Evolutionary conservation across 306 rosid genomes (phyloP).

Genomic region (Mimosa pudica): DNA sequence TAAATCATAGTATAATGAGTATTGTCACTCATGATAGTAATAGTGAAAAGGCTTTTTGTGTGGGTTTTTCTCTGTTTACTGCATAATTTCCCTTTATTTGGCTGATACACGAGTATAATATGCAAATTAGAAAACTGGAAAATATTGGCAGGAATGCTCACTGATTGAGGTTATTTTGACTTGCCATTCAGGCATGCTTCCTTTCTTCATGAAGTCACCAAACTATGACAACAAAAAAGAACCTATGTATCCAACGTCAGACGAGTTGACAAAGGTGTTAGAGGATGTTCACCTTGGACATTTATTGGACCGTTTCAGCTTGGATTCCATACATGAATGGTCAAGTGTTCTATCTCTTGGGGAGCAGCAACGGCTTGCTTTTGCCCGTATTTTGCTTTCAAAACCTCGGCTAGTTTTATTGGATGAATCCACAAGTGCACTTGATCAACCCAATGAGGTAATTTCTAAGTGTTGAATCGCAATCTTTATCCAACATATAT

Average conservation of each 20-base stretch:
- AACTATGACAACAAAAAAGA: constrained; percentile 44
- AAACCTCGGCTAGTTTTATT: constrained; percentile 75
- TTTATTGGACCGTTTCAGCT: constrained; percentile 68
- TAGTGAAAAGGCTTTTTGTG: too few species aligned
- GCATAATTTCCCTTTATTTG: not conserved
- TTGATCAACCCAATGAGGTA: constrained; percentile 96
- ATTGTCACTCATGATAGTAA: too few species aligned
- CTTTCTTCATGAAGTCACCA: constrained; percentile 60
- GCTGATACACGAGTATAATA: not conserved
- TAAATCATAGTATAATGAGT: too few species aligned
- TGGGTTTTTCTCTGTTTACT: not conserved
- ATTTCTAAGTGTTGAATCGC: constrained; percentile 29
- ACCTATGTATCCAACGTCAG: constrained; percentile 58
- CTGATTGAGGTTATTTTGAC: constrained; percentile 31
- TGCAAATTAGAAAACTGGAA: not conserved
- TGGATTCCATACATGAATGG: constrained; percentile 85
- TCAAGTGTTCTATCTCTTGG: constrained; percentile 96
- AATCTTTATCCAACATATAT: constrained; percentile 1
- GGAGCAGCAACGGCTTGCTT: constrained; percentile 96
- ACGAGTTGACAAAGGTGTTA: constrained; percentile 69
- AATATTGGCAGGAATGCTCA: constrained; percentile 3
- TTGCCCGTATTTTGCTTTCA: constrained; percentile 86
- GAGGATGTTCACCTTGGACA: constrained; percentile 83
- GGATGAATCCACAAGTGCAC: constrained; percentile 96
- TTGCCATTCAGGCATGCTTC: constrained; percentile 59